Evolutionary conservation across 768 basidiomycete species (phyloP).

Genomic region (Leccinum subtestaceum): DNA sequence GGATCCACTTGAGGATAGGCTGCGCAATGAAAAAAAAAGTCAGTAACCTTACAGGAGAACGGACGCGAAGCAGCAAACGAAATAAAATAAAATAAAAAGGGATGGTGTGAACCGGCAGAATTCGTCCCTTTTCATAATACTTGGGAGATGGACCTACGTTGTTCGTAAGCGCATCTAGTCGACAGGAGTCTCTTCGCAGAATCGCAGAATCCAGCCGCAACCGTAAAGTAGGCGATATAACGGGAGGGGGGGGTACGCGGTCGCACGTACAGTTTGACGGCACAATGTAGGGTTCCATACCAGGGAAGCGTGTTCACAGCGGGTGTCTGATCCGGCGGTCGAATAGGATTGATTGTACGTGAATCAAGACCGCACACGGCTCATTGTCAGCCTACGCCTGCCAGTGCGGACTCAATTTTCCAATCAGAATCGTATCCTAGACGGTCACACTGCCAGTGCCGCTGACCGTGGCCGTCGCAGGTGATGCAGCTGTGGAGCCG

Average conservation of each 20-base stretch:
- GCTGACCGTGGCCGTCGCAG: not conserved
- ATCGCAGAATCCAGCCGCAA: not conserved
- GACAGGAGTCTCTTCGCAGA: not conserved
- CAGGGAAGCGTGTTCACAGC: not conserved
- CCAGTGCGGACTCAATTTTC: not conserved
- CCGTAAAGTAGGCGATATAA: not conserved
- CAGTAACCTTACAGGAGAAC: slow-evolving; percentile 8
- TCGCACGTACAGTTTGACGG: slow-evolving; percentile 3
- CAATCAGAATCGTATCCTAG: not conserved
- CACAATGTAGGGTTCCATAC: not conserved
- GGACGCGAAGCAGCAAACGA: not conserved
- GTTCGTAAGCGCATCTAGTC: not conserved
- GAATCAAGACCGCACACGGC: not conserved
- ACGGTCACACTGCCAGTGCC: slow-evolving; percentile 1
- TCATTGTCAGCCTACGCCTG: not conserved
- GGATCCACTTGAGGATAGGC: not conserved
- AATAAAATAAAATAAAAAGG: not conserved
- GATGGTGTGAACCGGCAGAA: not conserved
- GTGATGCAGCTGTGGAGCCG: slow-evolving; percentile 22
- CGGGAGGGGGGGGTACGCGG: not conserved
- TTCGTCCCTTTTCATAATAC: not conserved
- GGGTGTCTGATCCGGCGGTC: not conserved
- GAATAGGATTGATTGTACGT: not conserved
- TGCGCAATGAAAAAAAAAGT: not conserved
- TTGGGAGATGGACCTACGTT: not conserved